phyloP scores from a whole-genome alignment of 2,329 filamentous ascomycete species.

The Cytospora chrysosperma region DNA sequence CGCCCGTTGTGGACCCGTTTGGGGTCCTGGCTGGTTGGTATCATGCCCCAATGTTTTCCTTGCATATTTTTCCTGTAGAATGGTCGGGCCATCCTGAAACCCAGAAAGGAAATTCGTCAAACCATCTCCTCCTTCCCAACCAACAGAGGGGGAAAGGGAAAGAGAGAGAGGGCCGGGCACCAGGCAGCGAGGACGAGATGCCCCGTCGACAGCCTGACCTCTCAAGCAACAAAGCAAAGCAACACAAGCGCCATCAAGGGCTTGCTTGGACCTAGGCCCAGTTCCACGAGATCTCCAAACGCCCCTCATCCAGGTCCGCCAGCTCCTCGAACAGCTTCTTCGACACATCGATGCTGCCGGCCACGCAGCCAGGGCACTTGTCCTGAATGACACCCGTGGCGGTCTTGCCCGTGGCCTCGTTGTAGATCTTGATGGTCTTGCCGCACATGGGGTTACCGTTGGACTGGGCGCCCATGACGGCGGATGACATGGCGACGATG shows the following conservation, averaged over 20 bases:
- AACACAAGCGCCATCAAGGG: background rate
- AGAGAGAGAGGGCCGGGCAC: background rate
- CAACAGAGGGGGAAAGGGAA: background rate
- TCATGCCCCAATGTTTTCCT: conserved; percentile 15
- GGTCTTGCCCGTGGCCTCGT: conserved; percentile 31
- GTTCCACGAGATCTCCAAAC: conserved; percentile 42
- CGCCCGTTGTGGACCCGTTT: background rate
- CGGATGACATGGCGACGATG: conserved; percentile 67
- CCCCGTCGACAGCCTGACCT: background rate
- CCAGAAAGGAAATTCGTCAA: conserved; percentile 22
- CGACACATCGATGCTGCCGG: conserved; percentile 20
- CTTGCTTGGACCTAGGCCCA: conserved; percentile 4
- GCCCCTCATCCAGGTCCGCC: conserved; percentile 45
- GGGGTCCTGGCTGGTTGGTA: conserved; percentile 4
- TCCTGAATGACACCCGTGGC: conserved; percentile 22
- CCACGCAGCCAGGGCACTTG: conserved; percentile 24
- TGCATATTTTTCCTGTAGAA: background rate
- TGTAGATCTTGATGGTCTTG: conserved; percentile 41
- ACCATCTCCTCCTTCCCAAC: background rate
- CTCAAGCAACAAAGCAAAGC: background rate
- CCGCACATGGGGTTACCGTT: conserved; percentile 72
- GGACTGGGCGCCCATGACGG: conserved; percentile 61
- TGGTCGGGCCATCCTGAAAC: background rate
- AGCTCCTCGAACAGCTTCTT: conserved; percentile 44
- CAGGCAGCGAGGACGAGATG: conserved; percentile 1